Evolutionary conservation across 2,329 filamentous ascomycete species (phyloP).

Genomic region (Cyanodermella asteris): DNA sequence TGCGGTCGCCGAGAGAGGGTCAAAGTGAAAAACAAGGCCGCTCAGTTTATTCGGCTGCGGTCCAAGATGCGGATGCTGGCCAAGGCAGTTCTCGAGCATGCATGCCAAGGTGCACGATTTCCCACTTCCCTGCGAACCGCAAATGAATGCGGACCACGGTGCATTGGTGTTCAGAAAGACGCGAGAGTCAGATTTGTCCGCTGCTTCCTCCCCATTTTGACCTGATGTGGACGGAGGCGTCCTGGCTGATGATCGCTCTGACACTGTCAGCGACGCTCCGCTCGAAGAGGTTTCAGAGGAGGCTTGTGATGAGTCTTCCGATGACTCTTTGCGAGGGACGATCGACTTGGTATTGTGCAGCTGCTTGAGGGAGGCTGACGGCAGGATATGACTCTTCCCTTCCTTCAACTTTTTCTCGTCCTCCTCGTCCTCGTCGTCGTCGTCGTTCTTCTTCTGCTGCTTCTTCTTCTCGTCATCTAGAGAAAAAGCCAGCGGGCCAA

Average conservation of each 20-base stretch:
- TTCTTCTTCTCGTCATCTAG: too few species aligned
- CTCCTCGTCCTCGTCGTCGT: neutral
- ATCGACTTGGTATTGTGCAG: too few species aligned
- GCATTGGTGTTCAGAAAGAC: slow-evolving; percentile 31
- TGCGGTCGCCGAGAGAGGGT: slow-evolving; percentile 19
- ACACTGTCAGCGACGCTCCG: neutral
- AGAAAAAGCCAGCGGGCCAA: slow-evolving; percentile 6
- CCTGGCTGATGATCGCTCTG: neutral
- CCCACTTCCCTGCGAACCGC: slow-evolving; percentile 39
- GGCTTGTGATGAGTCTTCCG: too few species aligned
- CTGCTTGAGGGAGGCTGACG: too few species aligned
- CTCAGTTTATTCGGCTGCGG: slow-evolving; percentile 25
- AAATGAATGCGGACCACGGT: slow-evolving; percentile 39
- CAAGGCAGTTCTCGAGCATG: slow-evolving; percentile 26
- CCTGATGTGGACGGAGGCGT: too few species aligned
- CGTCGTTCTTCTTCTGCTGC: slow-evolving; percentile 2
- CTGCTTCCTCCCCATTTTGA: too few species aligned
- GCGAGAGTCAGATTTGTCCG: slow-evolving; percentile 11
- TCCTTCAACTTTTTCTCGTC: neutral
- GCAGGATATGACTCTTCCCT: neutral
- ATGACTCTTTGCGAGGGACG: too few species aligned
- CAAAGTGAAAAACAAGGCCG: slow-evolving; percentile 35
- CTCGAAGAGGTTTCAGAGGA: neutral
- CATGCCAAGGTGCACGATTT: slow-evolving; percentile 39
- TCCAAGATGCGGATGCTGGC: slow-evolving; percentile 16